phyloP scores from a whole-genome alignment of 1,284 basidiomycete genomes.

The Megacollybia platyphylla region DNA sequence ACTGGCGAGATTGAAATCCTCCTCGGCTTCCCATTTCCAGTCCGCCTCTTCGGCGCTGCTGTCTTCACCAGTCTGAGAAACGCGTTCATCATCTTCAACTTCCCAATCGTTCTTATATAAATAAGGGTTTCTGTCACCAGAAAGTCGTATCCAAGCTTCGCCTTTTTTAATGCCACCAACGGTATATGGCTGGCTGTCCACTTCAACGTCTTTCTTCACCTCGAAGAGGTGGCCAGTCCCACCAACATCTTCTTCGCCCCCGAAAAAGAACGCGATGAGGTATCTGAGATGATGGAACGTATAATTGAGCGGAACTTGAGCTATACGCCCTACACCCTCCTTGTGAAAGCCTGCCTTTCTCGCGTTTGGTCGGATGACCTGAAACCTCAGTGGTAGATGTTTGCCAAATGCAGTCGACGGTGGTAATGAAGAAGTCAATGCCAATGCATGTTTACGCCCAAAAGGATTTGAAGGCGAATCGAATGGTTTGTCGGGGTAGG shows the following conservation, averaged over 20 bases:
- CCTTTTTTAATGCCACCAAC: slow-evolving; percentile 43
- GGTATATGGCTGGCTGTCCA: slow-evolving; percentile 23
- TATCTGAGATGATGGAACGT: slow-evolving; percentile 53
- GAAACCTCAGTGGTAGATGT: slow-evolving; percentile 56
- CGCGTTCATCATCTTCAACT: slow-evolving; percentile 9
- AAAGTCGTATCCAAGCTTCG: slow-evolving; percentile 36
- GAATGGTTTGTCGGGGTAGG: slow-evolving; percentile 15
- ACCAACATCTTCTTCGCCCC: slow-evolving; percentile 11
- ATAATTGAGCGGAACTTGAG: slow-evolving; percentile 59
- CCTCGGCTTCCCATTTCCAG: slow-evolving; percentile 48
- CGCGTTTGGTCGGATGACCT: slow-evolving; percentile 28
- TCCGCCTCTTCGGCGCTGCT: slow-evolving; percentile 13
- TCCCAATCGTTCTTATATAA: slow-evolving; percentile 20
- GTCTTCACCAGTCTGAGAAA: slow-evolving; percentile 14
- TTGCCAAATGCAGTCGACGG: slow-evolving; percentile 25
- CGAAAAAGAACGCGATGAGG: slow-evolving; percentile 52
- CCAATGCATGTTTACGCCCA: slow-evolving; percentile 24
- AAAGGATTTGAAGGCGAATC: slow-evolving; percentile 49
- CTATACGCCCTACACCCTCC: slow-evolving; percentile 46
- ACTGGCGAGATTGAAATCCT: slow-evolving; percentile 42
- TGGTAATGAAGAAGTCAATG: slow-evolving; percentile 12
- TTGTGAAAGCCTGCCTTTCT: slow-evolving; percentile 8
- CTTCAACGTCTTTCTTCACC: slow-evolving; percentile 29
- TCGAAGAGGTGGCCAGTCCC: slow-evolving; percentile 45
- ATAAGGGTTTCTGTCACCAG: slow-evolving; percentile 43